Base-by-base conservation (phyloP, 129 eudicot genomes). In the Logfia minima region DNA sequence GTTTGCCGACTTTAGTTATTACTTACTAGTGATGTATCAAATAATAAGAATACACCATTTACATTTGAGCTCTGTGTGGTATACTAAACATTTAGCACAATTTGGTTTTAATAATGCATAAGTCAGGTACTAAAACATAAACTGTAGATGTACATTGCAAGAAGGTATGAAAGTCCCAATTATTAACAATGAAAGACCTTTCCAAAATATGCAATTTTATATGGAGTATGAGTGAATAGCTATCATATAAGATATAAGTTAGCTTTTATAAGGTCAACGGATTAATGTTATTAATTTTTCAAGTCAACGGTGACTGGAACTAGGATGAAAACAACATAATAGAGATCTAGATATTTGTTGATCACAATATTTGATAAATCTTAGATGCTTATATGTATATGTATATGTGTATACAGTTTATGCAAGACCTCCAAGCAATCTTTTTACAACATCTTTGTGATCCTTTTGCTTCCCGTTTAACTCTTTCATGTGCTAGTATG, bases 401-500 rank as follows among this genome's bases (percentile, higher is more conserved):
- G 2, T 11, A 1, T 43, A 43, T 41, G 11, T 43, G 16, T 43
- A 43, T 43, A 9, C 10, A 43, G 16, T 43, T 10, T 43, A 43
- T 43, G 3, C 37, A 29, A 5, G 16, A 64, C 69, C 37, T 31
- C 17, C 45, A 65, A 65, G 4, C 45, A 34, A n/a, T 6, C 31
- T 64, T 35, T 67, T 67, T 7, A 34, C 23, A 35, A 66, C 24
- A 62, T 8, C 28, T 2, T 72, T 62, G 59, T 66, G 65, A 64
- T 29, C 48, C 34, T 11, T 37, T 80, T 31, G 52, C 7, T 65
- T 75, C 31, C 56, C 14, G 70, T 75, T 80, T 87, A 82, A 85
- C 87, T 83, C 53, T 89, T 86, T 24, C 19, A 29, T 85, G 80
- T 85, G 78, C 82, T 84, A 95, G 99, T 95, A 89, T 92, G 99